These are phyloP conservation scores for Senna tora DNA, from an alignment of 306 rosid species.

Conservation along the genomic window DNA sequence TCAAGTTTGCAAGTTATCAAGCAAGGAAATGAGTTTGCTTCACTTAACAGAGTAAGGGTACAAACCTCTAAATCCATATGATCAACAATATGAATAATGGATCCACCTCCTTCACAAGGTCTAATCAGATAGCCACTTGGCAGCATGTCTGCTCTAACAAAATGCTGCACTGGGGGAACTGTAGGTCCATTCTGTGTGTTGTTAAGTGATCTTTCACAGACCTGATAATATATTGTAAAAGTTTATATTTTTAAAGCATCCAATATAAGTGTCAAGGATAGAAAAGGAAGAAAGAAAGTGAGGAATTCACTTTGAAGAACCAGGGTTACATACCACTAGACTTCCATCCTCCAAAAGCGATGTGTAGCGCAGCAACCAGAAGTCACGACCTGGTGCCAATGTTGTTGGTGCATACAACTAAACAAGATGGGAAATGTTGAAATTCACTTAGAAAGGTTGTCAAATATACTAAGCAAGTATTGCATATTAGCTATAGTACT, in stretches of 20 bases:
- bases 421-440: slow-evolving; percentile 34
- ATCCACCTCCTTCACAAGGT: slow-evolving; percentile 98
- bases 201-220: slow-evolving; percentile 98
- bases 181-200: slow-evolving; percentile 96
- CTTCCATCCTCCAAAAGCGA: slow-evolving; percentile 96
- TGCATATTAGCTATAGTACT: not conserved
- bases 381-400: slow-evolving; percentile 97
- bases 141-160: slow-evolving; percentile 92
- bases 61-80: slow-evolving; percentile 91
- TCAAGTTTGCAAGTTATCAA: slow-evolving; percentile 35
- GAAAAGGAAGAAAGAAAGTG: not conserved
- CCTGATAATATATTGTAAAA: slow-evolving; percentile 48
- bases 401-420: slow-evolving; percentile 97
- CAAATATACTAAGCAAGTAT: not conserved
- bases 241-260: slow-evolving; percentile 2
- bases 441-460: slow-evolving; percentile 21
- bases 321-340: slow-evolving; percentile 75
- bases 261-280: slow-evolving; percentile 1
- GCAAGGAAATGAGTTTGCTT: slow-evolving; percentile 16
- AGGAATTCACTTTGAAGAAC: slow-evolving; percentile 2
- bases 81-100: slow-evolving; percentile 92
- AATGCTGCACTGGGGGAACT: slow-evolving; percentile 86
- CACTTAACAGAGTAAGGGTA: not conserved
- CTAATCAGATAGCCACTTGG: slow-evolving; percentile 95
- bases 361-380: slow-evolving; percentile 98